A percentile compares a stretch with the other conserved stretches of the same genome.
Conservation (phyloP, 1,284 basidiomycete species). For the Cystobasidiaceae sp. region DNA sequence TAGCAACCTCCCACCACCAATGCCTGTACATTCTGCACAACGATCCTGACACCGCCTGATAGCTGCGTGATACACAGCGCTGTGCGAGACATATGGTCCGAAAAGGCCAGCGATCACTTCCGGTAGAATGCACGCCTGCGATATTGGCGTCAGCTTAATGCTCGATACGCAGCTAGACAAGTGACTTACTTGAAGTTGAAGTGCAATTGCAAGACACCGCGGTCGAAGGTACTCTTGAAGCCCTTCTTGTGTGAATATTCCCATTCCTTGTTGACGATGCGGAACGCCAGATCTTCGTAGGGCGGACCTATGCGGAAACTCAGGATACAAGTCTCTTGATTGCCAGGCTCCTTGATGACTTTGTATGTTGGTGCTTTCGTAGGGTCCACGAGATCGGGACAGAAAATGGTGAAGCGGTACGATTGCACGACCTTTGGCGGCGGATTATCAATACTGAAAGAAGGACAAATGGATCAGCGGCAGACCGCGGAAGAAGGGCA, state of each 20-base stretch:
- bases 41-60: neutral
- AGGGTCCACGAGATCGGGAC: conserved; percentile 91
- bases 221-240: conserved; percentile 55
- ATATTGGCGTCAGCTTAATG: neutral
- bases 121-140: conserved; percentile 32
- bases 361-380: conserved; percentile 91
- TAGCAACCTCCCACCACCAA: too few species aligned
- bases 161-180: neutral
- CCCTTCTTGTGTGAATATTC: conserved; percentile 86
- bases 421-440: conserved; percentile 97
- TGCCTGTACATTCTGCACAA: too few species aligned
- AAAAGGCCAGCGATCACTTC: conserved; percentile 20
- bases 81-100: neutral
- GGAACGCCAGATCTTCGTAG: conserved; percentile 97
- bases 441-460: conserved; percentile 77
- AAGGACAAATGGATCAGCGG: conserved; percentile 19
- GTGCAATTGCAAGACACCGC: conserved; percentile 53
- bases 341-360: conserved; percentile 82
- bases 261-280: conserved; percentile 96
- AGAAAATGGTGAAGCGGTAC: conserved; percentile 67
- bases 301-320: conserved; percentile 95
- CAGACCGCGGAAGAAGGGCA: neutral
- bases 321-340: conserved; percentile 88
- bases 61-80: neutral
- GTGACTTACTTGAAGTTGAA: conserved; percentile 42